These are phyloP conservation scores for Tylopilus sp. DNA, from an alignment of 1,284 basidiomycete species.

Conservation along the genomic window DNA sequence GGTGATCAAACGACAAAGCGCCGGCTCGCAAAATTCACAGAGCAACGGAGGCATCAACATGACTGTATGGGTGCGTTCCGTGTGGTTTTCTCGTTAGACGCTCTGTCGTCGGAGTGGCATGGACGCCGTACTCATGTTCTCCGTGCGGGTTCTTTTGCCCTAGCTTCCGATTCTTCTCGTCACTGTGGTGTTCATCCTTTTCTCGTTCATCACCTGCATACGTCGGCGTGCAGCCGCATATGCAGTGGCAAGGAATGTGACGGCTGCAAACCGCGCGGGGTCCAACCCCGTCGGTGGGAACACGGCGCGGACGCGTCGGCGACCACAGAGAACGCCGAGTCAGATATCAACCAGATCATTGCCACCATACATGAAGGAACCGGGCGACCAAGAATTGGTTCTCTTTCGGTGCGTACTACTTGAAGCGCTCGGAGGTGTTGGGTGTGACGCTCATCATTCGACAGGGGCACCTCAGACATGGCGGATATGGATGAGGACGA, in stretches of 20 bases:
- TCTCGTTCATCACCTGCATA: slow-evolving; percentile 22
- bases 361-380: slow-evolving; percentile 74
- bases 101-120: background rate
- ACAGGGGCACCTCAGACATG: slow-evolving; percentile 39
- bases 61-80: slow-evolving; percentile 26
- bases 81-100: background rate
- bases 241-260: background rate
- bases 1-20: background rate
- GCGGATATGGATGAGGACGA: slow-evolving; percentile 29
- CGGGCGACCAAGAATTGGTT: slow-evolving; percentile 73
- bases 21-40: background rate
- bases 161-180: slow-evolving; percentile 29
- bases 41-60: slow-evolving; percentile 11
- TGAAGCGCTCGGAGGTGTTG: background rate
- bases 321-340: slow-evolving; percentile 51
- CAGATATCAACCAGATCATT: slow-evolving; percentile 72
- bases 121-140: slow-evolving; percentile 3
- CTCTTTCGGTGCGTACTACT: slow-evolving; percentile 52
- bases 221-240: slow-evolving; percentile 15
- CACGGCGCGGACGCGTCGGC: slow-evolving; percentile 36
- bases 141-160: background rate
- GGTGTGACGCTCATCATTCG: background rate
- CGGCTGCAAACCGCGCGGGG: background rate
- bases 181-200: slow-evolving; percentile 19
- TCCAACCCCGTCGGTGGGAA: background rate